These are phyloP conservation scores for Cochlearia excelsa DNA, from an alignment of 345 rosid species.

Conservation along the genomic window DNA sequence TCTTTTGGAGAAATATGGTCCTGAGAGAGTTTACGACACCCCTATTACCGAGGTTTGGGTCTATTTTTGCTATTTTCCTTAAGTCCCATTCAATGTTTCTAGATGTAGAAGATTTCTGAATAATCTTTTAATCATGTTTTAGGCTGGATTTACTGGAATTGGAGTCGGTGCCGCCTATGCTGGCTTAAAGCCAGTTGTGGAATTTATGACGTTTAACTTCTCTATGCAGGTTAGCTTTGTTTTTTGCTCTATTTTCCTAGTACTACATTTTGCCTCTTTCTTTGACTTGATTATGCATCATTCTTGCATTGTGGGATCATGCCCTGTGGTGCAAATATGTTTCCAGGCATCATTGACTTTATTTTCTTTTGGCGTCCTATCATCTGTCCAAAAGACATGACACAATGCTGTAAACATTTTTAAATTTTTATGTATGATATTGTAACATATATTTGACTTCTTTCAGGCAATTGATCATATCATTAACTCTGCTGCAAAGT, in stretches of 20 bases:
- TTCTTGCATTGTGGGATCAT: background rate
- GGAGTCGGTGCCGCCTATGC: slow-evolving; percentile 96
- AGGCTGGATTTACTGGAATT: slow-evolving; percentile 98
- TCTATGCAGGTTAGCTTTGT: slow-evolving; percentile 71
- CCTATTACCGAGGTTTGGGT: slow-evolving; percentile 80
- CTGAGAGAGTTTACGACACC: slow-evolving; percentile 89
- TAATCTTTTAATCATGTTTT: slow-evolving; percentile 21
- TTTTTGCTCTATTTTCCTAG: background rate
- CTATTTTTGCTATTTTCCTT: slow-evolving; percentile 2
- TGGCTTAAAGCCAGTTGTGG: slow-evolving; percentile 81
- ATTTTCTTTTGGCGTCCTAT: slow-evolving; percentile 8
- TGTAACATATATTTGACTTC: background rate
- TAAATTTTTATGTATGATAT: background rate
- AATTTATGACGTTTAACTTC: slow-evolving; percentile 95
- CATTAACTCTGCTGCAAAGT: slow-evolving; percentile 87
- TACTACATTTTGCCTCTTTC: slow-evolving; percentile 1
- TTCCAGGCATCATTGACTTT: slow-evolving; percentile 5
- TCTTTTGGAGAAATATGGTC: slow-evolving; percentile 84
- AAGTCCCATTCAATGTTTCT: background rate
- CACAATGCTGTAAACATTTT: background rate
- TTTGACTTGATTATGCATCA: slow-evolving; percentile 16
- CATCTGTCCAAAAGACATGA: background rate
- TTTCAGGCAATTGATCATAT: slow-evolving; percentile 89
- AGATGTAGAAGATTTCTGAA: slow-evolving; percentile 10
- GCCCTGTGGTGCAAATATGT: slow-evolving; percentile 12